Conservation (phyloP, 1,284 basidiomycete species). For the Mycena citricolor region DNA sequence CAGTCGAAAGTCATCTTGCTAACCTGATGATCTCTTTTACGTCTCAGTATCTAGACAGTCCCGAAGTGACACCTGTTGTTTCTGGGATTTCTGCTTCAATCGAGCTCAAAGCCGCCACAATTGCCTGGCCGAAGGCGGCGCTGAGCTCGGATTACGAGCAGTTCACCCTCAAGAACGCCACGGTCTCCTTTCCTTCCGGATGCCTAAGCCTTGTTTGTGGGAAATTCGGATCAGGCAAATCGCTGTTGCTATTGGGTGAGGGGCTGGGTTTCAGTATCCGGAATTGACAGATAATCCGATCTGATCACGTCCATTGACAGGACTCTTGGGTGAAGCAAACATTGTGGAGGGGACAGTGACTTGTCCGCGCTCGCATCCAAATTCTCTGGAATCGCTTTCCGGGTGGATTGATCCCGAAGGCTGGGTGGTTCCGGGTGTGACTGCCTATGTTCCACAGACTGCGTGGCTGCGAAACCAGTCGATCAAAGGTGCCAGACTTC, state of each 20-base stretch:
- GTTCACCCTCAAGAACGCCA: constrained; percentile 78
- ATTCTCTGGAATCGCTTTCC: constrained; percentile 66
- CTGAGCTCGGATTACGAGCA: constrained; percentile 37
- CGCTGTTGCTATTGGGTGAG: constrained; percentile 69
- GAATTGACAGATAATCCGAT: no score
- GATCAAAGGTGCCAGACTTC: constrained; percentile 6
- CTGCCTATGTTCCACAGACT: constrained; percentile 82
- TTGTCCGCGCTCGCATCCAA: constrained; percentile 81
- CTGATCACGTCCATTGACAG: constrained; percentile 33
- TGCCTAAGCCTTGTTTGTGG: constrained; percentile 83
- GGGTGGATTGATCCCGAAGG: constrained; percentile 49
- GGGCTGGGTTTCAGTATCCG: neutral
- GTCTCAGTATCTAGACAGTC: constrained; percentile 67
- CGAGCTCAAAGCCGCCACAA: constrained; percentile 76
- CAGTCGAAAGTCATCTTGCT: neutral
- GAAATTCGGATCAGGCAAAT: constrained; percentile 80
- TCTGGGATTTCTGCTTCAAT: constrained; percentile 58
- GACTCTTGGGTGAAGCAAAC: constrained; percentile 92
- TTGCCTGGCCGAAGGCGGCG: constrained; percentile 81
- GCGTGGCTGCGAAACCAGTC: constrained; percentile 17
- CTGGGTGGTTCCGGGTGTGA: constrained; percentile 76
- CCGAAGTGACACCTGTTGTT: constrained; percentile 65
- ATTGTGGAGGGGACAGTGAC: constrained; percentile 76
- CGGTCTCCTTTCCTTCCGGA: constrained; percentile 74
- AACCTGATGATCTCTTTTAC: neutral